phyloP scores from a whole-genome alignment of 306 rosid genomes.

The Rubus parviflorus region DNA sequence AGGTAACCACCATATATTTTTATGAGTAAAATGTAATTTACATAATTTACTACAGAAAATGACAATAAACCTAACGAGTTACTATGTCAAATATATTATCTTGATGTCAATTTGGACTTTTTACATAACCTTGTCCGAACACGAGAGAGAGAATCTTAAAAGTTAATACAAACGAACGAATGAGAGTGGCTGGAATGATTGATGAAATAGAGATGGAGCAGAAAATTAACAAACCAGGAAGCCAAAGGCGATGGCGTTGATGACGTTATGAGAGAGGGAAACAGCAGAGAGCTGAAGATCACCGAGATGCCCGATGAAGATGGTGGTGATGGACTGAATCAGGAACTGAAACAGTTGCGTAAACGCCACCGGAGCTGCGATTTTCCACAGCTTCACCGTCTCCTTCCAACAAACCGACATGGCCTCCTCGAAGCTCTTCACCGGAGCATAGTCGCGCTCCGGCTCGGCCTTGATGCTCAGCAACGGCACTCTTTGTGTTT shows the following conservation, averaged over 20 bases:
- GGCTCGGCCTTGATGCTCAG: neutral
- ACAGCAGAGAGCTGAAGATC: conserved; percentile 30
- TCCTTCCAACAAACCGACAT: conserved; percentile 26
- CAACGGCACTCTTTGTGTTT: neutral
- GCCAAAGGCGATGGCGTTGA: conserved; percentile 13
- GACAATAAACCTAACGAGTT: neutral
- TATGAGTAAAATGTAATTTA: neutral
- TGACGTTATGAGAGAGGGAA: conserved; percentile 19
- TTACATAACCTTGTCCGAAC: no score
- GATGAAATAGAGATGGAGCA: neutral
- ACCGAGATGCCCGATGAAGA: conserved; percentile 27
- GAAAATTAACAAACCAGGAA: neutral
- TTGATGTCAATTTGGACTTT: neutral
- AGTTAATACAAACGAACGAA: neutral
- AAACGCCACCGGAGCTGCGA: conserved; percentile 28
- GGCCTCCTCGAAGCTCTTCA: conserved; percentile 19
- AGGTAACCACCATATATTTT: neutral
- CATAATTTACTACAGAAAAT: neutral
- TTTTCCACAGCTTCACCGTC: conserved; percentile 35
- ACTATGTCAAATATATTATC: neutral
- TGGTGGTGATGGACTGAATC: conserved; percentile 10
- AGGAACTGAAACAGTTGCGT: conserved; percentile 22
- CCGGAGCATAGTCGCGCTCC: conserved; percentile 18
- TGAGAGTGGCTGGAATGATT: neutral
- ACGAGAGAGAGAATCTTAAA: neutral